Percentiles rank a stretch among this genome's conserved stretches.
phyloP scores from a whole-genome alignment of 768 basidiomycete species.

The Phanerodontia chrysosporium region DNA sequence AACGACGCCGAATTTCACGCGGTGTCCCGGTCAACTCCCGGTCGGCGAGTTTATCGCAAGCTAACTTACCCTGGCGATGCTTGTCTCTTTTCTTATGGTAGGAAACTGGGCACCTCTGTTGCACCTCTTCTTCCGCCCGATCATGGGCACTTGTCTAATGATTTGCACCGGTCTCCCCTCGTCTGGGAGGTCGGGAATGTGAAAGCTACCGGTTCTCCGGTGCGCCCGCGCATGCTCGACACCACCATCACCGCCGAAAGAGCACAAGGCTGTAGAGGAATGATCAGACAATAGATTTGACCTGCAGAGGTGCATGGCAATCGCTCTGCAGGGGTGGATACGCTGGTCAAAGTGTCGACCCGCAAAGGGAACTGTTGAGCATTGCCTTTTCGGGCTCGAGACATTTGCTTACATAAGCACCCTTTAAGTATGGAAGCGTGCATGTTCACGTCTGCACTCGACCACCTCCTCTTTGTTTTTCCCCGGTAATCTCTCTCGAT shows the following conservation, averaged over 20 bases:
- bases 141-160: too few species aligned
- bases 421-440: conserved; percentile 7
- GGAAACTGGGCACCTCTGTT: too few species aligned
- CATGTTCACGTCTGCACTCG: neutral
- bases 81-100: too few species aligned
- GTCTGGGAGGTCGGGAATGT: too few species aligned
- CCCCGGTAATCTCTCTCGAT: neutral
- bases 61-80: neutral
- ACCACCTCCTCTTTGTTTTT: neutral
- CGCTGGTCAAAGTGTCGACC: neutral
- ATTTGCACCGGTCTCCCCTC: too few species aligned
- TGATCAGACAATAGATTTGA: neutral
- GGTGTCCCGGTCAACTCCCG: neutral
- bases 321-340: too few species aligned
- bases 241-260: neutral
- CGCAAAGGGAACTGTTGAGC: neutral
- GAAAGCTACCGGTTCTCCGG: too few species aligned
- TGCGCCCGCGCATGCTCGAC: neutral
- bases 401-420: conserved; percentile 6
- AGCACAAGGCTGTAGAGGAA: neutral
- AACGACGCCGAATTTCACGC: neutral
- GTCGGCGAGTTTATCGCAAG: neutral
- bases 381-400: neutral
- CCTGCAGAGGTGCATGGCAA: neutral
- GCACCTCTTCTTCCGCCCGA: too few species aligned